Evolutionary conservation across 1,284 basidiomycete genomes (phyloP).

Genomic region (Ceratobasidium sp.): DNA sequence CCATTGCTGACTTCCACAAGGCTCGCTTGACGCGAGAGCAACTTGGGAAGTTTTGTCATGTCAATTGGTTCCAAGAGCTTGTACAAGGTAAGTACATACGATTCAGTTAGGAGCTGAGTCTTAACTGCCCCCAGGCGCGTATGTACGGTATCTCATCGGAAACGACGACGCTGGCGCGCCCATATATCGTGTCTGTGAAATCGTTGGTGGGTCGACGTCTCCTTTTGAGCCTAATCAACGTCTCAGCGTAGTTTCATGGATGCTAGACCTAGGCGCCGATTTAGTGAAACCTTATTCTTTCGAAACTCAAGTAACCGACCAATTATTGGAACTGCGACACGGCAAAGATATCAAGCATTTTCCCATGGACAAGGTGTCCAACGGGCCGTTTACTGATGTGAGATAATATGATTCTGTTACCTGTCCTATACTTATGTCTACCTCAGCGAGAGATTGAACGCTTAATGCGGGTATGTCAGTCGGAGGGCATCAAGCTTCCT

Average conservation of each 20-base stretch:
- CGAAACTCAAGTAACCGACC: constrained; percentile 70
- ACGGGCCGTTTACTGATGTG: constrained; percentile 69
- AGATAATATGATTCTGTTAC: constrained; percentile 46
- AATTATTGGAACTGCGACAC: constrained; percentile 74
- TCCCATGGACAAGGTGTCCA: constrained; percentile 84
- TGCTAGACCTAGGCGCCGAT: constrained; percentile 63
- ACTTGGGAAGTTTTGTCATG: constrained; percentile 71
- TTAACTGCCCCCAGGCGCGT: constrained; percentile 66
- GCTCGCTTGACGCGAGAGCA: constrained; percentile 70
- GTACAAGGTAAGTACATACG: constrained; percentile 67
- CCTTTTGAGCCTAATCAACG: constrained; percentile 44
- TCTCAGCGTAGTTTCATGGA: constrained; percentile 27
- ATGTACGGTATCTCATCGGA: constrained; percentile 81
- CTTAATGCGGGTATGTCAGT: constrained; percentile 60
- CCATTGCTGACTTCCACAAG: constrained; percentile 65
- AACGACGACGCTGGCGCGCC: constrained; percentile 62
- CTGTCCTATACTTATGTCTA: constrained; percentile 16
- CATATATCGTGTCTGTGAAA: constrained; percentile 86
- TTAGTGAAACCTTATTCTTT: constrained; percentile 77
- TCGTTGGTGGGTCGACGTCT: constrained; percentile 66
- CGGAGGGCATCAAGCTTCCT: constrained; percentile 72
- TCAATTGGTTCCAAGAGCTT: constrained; percentile 81
- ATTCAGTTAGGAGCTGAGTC: constrained; percentile 50
- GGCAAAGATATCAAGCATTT: constrained; percentile 70
- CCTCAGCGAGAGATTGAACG: constrained; percentile 79